Conservation (phyloP, 176 grass and related monocot species). For the Saccharum officinarum region DNA sequence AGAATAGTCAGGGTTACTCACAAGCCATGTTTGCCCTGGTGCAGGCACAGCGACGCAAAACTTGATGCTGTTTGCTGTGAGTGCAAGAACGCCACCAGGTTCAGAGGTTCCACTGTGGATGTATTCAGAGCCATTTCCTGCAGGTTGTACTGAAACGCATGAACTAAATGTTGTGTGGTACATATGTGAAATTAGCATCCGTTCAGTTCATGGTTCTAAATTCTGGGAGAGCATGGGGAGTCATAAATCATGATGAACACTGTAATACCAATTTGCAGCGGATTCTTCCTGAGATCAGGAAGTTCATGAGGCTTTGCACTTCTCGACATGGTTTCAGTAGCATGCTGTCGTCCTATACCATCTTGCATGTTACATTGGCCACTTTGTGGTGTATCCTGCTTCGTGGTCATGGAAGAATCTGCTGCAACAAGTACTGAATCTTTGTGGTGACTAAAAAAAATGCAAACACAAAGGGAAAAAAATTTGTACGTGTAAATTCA, state of each 20-base stretch:
- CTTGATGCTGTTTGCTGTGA: constrained; percentile 20
- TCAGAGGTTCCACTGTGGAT: constrained; percentile 16
- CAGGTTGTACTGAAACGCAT: not conserved
- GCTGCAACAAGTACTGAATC: not conserved
- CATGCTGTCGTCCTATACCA: not conserved
- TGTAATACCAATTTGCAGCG: not conserved
- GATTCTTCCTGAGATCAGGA: not conserved
- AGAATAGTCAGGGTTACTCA: constrained; percentile 35
- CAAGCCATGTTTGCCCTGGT: constrained; percentile 51
- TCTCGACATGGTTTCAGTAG: constrained; percentile 1
- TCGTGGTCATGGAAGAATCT: not conserved
- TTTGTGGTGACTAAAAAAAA: not conserved
- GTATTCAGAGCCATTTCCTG: constrained; percentile 21
- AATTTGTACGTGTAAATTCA: not conserved
- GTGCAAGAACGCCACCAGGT: constrained; percentile 22
- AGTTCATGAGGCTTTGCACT: not conserved
- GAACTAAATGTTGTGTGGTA: not conserved
- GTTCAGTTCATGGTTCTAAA: not conserved
- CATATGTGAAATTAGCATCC: not conserved
- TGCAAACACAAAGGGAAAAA: not conserved
- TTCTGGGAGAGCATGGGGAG: not conserved
- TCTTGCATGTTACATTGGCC: not conserved
- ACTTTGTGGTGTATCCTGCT: not conserved
- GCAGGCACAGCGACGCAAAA: constrained; percentile 27
- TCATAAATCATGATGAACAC: not conserved